Conservation (phyloP, 2,329 filamentous ascomycete species). For the Moelleriella libera region DNA sequence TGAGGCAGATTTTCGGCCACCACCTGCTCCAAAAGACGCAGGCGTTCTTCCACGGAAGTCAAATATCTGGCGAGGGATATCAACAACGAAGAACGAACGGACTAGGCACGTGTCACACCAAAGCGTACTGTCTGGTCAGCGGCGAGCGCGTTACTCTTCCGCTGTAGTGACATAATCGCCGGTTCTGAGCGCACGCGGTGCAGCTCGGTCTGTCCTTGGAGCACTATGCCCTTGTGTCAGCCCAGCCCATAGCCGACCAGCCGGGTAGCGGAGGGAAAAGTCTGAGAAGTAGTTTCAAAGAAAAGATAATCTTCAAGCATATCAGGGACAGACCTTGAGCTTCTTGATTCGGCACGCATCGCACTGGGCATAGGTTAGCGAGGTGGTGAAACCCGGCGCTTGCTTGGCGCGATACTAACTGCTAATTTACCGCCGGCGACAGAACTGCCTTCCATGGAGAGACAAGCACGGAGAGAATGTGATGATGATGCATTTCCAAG, state of each 20-base stretch:
- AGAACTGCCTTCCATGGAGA: neutral
- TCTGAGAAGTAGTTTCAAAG: too few species aligned
- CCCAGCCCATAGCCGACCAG: neutral
- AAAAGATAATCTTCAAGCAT: too few species aligned
- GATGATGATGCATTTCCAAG: neutral
- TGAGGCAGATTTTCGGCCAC: slow-evolving; percentile 3
- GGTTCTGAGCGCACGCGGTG: slow-evolving; percentile 10
- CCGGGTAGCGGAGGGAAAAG: neutral
- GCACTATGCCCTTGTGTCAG: slow-evolving; percentile 7
- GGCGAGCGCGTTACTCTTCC: slow-evolving; percentile 11
- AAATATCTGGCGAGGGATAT: slow-evolving; percentile 7
- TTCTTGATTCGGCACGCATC: slow-evolving; percentile 7
- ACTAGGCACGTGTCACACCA: neutral
- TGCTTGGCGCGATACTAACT: neutral
- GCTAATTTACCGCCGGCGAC: neutral
- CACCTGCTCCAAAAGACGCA: slow-evolving; percentile 1
- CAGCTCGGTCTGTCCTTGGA: slow-evolving; percentile 12
- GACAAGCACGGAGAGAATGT: too few species aligned
- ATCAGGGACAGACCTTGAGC: slow-evolving; percentile 1
- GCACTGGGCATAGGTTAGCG: slow-evolving; percentile 1
- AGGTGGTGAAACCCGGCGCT: neutral
- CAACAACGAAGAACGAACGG: neutral
- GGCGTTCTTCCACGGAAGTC: slow-evolving; percentile 5
- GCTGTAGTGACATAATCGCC: slow-evolving; percentile 12
- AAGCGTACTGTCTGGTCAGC: slow-evolving; percentile 11